Conservation (phyloP, 2,329 filamentous ascomycete genomes). For the Botrytis paeoniae region DNA sequence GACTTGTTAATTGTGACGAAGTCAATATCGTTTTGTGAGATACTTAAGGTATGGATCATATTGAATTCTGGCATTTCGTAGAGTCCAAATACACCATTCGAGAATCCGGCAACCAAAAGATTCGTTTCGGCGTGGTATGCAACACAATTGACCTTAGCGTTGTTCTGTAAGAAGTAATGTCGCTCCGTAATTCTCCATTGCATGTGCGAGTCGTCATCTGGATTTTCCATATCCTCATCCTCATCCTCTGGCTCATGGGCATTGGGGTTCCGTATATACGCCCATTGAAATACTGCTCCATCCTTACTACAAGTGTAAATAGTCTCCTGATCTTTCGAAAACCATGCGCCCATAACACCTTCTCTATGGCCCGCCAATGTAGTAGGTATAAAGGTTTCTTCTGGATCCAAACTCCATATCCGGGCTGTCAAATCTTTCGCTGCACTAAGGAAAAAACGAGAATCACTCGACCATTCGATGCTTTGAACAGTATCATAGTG, state of each 20-base stretch:
- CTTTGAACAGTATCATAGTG: constrained; percentile 85
- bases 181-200: constrained; percentile 89
- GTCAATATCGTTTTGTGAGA: constrained; percentile 95
- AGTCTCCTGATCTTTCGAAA: constrained; percentile 88
- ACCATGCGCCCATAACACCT: constrained; percentile 91
- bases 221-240: constrained; percentile 58
- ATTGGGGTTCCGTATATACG: constrained; percentile 65
- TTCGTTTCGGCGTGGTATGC: constrained; percentile 83
- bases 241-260: constrained; percentile 43
- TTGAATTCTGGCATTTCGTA: constrained; percentile 97
- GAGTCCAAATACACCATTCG: constrained; percentile 86
- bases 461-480: constrained; percentile 95
- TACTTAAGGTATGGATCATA: constrained; percentile 87
- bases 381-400: constrained; percentile 86
- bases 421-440: constrained; percentile 89
- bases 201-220: constrained; percentile 63
- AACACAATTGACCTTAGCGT: constrained; percentile 84
- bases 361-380: constrained; percentile 89
- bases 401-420: constrained; percentile 89
- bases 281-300: constrained; percentile 93
- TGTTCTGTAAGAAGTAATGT: constrained; percentile 92
- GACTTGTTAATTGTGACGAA: constrained; percentile 91
- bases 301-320: constrained; percentile 97
- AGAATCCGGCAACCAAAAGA: constrained; percentile 94
- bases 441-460: constrained; percentile 87